phyloP scores from a whole-genome alignment of 2,329 filamentous ascomycete species.

The Aspergillus ochraceoroseus region DNA sequence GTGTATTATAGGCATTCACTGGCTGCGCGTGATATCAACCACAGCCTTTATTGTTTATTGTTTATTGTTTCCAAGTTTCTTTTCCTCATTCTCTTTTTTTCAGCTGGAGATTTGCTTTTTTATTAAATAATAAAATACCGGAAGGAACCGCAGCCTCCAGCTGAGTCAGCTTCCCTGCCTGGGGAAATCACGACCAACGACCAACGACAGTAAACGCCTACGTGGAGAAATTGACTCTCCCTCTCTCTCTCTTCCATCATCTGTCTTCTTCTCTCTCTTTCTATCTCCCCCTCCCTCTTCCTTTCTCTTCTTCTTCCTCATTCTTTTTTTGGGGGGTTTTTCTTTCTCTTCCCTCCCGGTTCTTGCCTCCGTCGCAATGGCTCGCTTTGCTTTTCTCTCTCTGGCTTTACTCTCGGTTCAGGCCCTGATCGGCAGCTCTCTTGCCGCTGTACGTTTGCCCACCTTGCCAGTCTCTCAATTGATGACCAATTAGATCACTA shows the following conservation, averaged over 20 bases:
- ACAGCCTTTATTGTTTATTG: too few species aligned
- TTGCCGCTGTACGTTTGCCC: constrained; percentile 53
- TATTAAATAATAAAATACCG: background rate
- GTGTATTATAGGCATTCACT: background rate
- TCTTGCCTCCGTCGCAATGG: constrained; percentile 52
- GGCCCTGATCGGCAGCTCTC: constrained; percentile 60
- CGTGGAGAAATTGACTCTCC: constrained; percentile 23
- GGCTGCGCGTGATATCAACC: too few species aligned
- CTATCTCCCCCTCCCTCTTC: constrained; percentile 9
- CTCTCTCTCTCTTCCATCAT: constrained; percentile 8
- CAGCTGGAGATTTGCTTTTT: too few species aligned
- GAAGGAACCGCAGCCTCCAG: constrained; percentile 7
- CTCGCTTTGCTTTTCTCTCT: constrained; percentile 66
- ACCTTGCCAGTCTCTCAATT: background rate
- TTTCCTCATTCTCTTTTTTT: background rate
- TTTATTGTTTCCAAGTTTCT: background rate
- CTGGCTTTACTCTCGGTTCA: constrained; percentile 67
- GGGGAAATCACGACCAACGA: constrained; percentile 13
- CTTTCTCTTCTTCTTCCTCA: constrained; percentile 20
- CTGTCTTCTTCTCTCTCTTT: constrained; percentile 7
- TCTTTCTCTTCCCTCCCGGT: constrained; percentile 12
- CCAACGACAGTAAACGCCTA: constrained; percentile 20
- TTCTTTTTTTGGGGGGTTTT: constrained; percentile 15
- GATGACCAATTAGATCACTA: constrained; percentile 25
- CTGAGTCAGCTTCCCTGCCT: constrained; percentile 20